Percentiles rank a stretch among this genome's conserved stretches.
Conservation (phyloP, 306 rosid species). For the Boehmeria nivea region DNA sequence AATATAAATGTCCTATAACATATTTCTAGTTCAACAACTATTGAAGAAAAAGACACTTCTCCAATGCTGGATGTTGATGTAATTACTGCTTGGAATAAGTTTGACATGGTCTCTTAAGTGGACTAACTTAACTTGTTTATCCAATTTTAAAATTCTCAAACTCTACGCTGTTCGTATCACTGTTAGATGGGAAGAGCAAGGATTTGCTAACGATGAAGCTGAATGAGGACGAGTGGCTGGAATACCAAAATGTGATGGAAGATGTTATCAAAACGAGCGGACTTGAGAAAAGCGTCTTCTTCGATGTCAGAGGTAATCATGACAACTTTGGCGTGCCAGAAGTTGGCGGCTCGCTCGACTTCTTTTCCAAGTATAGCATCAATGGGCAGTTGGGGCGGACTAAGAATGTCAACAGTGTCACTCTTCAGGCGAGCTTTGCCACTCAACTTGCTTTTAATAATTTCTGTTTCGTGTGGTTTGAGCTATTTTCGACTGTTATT, state of each 20-base stretch:
- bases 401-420: conserved; percentile 57
- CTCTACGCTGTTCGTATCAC: background rate
- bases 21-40: background rate
- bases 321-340: conserved; percentile 82
- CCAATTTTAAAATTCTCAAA: too few relatives aligned
- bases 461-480: background rate
- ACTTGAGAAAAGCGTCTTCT: conserved; percentile 57
- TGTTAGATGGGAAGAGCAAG: conserved; percentile 83
- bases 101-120: too few relatives aligned
- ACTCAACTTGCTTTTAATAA: background rate
- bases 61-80: too few relatives aligned
- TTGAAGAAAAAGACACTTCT: too few relatives aligned
- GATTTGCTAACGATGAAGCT: conserved; percentile 80
- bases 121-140: too few relatives aligned
- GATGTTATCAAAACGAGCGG: conserved; percentile 59
- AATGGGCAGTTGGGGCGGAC: conserved; percentile 67
- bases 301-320: conserved; percentile 82
- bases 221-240: conserved; percentile 87
- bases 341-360: conserved; percentile 68
- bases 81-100: too few relatives aligned
- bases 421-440: conserved; percentile 60
- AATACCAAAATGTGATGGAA: conserved; percentile 55
- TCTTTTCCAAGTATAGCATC: conserved; percentile 76
- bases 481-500: background rate
- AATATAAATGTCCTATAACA: too few relatives aligned